phyloP scores from a whole-genome alignment of 2,329 filamentous ascomycete genomes.

The Epichloe baconii region DNA sequence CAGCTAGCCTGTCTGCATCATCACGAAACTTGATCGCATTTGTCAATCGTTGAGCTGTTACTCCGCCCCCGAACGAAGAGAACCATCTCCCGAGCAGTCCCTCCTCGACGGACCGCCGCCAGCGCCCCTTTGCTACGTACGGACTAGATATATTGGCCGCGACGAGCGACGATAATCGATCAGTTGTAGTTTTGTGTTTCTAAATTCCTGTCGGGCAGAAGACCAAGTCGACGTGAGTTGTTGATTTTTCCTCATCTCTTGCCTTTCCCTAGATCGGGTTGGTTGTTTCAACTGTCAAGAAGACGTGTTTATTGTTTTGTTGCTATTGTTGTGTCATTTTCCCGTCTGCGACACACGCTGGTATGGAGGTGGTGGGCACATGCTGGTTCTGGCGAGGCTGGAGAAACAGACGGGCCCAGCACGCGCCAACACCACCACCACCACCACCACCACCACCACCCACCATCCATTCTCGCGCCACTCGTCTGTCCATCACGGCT shows the following conservation, averaged over 20 bases:
- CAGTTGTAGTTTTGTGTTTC: no score
- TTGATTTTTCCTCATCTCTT: background rate
- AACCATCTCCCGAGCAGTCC: background rate
- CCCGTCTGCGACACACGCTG: slow-evolving; percentile 3
- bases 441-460: no score
- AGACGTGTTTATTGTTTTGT: background rate
- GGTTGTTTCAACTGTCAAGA: background rate
- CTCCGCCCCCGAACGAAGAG: background rate
- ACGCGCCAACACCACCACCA: background rate
- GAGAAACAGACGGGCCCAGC: background rate
- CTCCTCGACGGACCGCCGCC: background rate
- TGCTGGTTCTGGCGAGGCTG: background rate
- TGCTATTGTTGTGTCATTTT: slow-evolving; percentile 3
- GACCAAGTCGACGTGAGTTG: background rate
- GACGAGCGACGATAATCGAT: no score
- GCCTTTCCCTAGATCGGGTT: background rate
- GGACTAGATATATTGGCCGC: no score
- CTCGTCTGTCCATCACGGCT: background rate
- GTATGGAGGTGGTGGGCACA: slow-evolving; percentile 1
- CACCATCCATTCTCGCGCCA: background rate
- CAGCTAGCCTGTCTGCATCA: background rate
- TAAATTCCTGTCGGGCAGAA: background rate
- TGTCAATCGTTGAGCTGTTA: background rate
- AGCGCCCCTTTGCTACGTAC: background rate
- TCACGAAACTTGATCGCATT: background rate